These are phyloP conservation scores for Citrus inodora DNA, from an alignment of 345 rosid genomes.

Conservation along the genomic window DNA sequence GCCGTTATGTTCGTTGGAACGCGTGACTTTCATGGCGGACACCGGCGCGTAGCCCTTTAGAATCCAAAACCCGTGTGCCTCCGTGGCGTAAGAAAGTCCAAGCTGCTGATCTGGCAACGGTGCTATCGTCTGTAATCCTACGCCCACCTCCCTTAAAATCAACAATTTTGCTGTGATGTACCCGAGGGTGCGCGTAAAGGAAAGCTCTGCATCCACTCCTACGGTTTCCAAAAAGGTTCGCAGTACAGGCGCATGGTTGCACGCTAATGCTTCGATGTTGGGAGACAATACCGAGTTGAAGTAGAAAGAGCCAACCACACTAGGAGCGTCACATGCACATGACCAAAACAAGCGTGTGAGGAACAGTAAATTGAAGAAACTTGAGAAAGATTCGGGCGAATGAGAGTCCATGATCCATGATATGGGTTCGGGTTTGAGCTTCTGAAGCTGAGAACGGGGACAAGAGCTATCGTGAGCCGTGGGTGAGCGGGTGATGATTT, in stretches of 20 bases:
- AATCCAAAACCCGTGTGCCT: conserved; percentile 79
- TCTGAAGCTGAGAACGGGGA: conserved; percentile 56
- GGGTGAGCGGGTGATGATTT: conserved; percentile 60
- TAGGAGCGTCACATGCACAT: conserved; percentile 61
- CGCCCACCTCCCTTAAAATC: conserved; percentile 61
- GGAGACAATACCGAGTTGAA: conserved; percentile 58
- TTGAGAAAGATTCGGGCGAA: conserved; percentile 69
- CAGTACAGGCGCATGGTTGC: conserved; percentile 47
- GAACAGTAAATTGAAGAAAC: conserved; percentile 61
- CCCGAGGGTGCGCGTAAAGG: conserved; percentile 69
- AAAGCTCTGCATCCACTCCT: conserved; percentile 70
- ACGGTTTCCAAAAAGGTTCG: conserved; percentile 53
- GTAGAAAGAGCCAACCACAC: conserved; percentile 71
- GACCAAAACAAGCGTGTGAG: conserved; percentile 75
- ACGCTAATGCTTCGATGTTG: conserved; percentile 40
- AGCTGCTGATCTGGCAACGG: conserved; percentile 28
- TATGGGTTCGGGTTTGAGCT: conserved; percentile 60
- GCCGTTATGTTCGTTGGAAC: conserved; percentile 22
- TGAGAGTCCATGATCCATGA: conserved; percentile 84
- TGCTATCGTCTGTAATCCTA: conserved; percentile 45
- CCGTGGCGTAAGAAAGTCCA: conserved; percentile 63
- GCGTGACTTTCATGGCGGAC: conserved; percentile 51
- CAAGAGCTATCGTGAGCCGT: conserved; percentile 39
- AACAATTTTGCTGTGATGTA: conserved; percentile 81
- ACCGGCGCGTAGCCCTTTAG: conserved; percentile 68